A percentile compares a stretch with the other conserved stretches of the same genome.
Conservation (phyloP, 2,329 filamentous ascomycete genomes). For the Xylariaceae sp. region DNA sequence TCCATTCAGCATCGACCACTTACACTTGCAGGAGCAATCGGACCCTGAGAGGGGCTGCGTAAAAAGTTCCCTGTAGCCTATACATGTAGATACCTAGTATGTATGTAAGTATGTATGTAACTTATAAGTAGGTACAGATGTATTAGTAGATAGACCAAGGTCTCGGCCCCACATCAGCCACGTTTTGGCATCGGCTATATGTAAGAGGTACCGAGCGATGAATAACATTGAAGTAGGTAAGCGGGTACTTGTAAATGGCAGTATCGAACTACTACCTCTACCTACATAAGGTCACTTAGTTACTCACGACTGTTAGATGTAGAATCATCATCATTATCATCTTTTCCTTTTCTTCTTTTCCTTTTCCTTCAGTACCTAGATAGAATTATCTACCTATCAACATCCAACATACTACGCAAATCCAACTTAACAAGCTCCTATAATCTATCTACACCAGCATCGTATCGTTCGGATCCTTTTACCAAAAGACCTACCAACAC, state of each 20-base stretch:
- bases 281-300: too few relatives aligned
- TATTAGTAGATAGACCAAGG: too few relatives aligned
- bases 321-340: not conserved
- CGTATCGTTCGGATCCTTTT: too few relatives aligned
- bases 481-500: not conserved
- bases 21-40: slow-evolving; percentile 21
- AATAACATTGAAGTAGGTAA: not conserved
- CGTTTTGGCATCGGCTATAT: not conserved
- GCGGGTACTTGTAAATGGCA: not conserved
- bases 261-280: not conserved
- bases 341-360: too few relatives aligned
- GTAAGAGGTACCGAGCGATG: not conserved
- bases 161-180: not conserved
- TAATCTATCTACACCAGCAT: too few relatives aligned
- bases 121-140: too few relatives aligned
- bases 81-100: too few relatives aligned
- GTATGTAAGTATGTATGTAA: slow-evolving; percentile 19
- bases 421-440: too few relatives aligned
- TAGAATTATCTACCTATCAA: too few relatives aligned
- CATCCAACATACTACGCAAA: too few relatives aligned
- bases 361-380: too few relatives aligned
- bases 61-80: slow-evolving; percentile 18
- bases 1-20: slow-evolving; percentile 15
- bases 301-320: too few relatives aligned
- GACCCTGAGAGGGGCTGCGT: slow-evolving; percentile 15